Evolutionary conservation across 78 protist genomes (phyloP).

Genomic region (Cavenderia fasciculata): DNA sequence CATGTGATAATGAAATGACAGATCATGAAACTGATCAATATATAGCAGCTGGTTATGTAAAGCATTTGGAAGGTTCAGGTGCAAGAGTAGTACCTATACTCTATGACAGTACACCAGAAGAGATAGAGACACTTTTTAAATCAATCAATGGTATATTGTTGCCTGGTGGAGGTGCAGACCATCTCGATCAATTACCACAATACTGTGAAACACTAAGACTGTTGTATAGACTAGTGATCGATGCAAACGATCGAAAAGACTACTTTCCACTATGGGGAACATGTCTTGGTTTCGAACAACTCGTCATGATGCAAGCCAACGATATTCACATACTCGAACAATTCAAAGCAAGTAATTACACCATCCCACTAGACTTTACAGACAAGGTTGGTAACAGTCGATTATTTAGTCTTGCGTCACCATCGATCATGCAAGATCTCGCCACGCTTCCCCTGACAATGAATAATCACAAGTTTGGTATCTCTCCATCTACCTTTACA

Average conservation of each 20-base stretch:
- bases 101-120: slow-evolving; percentile 39
- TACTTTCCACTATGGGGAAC: slow-evolving; percentile 91
- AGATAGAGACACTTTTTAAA: slow-evolving; percentile 8
- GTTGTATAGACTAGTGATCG: slow-evolving; percentile 19
- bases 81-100: slow-evolving; percentile 87
- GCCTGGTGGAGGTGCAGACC: slow-evolving; percentile 87
- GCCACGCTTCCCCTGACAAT: slow-evolving; percentile 57
- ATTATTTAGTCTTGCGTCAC: slow-evolving; percentile 8
- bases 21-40: slow-evolving; percentile 25
- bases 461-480: slow-evolving; percentile 85
- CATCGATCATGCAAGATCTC: neutral
- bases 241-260: slow-evolving; percentile 64
- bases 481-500: slow-evolving; percentile 66
- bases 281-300: slow-evolving; percentile 91
- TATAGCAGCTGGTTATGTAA: slow-evolving; percentile 88
- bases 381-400: neutral
- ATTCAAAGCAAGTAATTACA: slow-evolving; percentile 60
- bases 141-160: slow-evolving; percentile 86
- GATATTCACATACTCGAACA: slow-evolving; percentile 24
- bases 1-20: neutral
- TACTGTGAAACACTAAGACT: slow-evolving; percentile 42
- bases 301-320: slow-evolving; percentile 33
- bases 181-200: neutral
- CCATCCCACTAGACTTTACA: slow-evolving; percentile 76
- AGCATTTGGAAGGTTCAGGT: slow-evolving; percentile 90